Percentiles rank a stretch among this genome's conserved stretches.
phyloP scores from a whole-genome alignment of 257 asterid genomes.

The Gynochthodes officinalis region DNA sequence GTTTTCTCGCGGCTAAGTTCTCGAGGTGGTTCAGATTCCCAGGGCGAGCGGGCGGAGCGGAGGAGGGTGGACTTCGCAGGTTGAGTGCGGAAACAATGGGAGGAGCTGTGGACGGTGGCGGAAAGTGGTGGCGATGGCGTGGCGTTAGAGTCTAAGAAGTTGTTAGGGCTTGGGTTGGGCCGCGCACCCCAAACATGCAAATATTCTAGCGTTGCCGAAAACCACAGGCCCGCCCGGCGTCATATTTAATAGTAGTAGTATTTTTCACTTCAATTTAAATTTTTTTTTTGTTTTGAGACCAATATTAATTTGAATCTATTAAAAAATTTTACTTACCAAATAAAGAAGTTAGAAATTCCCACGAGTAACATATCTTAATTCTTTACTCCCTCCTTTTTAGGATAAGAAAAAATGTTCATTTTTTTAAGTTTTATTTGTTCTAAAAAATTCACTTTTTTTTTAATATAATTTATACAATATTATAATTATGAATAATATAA shows the following conservation, averaged over 20 bases:
- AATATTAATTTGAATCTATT: too few species aligned
- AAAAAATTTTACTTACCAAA: too few species aligned
- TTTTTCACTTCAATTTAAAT: not conserved
- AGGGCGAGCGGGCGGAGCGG: not conserved
- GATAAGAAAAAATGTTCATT: too few species aligned
- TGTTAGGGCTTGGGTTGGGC: conserved; percentile 23
- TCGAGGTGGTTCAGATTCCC: conserved; percentile 2
- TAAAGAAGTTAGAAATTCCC: too few species aligned
- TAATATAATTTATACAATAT: too few species aligned
- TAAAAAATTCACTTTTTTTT: too few species aligned
- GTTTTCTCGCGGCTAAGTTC: not conserved
- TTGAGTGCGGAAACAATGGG: conserved; percentile 2
- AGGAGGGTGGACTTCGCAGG: conserved; percentile 1
- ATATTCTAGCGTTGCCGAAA: not conserved
- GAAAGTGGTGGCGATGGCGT: conserved; percentile 10
- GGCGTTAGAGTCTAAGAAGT: conserved; percentile 15
- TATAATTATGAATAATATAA: too few species aligned
- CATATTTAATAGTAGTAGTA: not conserved
- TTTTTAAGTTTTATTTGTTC: too few species aligned
- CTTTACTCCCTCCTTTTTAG: too few species aligned
- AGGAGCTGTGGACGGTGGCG: conserved; percentile 13
- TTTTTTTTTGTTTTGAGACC: not conserved
- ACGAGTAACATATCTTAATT: too few species aligned
- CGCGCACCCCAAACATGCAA: conserved; percentile 1
- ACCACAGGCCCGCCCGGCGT: not conserved